Evolutionary conservation across 495 filamentous ascomycete genomes (phyloP).

Genomic region (Amniculicola lignicola): DNA sequence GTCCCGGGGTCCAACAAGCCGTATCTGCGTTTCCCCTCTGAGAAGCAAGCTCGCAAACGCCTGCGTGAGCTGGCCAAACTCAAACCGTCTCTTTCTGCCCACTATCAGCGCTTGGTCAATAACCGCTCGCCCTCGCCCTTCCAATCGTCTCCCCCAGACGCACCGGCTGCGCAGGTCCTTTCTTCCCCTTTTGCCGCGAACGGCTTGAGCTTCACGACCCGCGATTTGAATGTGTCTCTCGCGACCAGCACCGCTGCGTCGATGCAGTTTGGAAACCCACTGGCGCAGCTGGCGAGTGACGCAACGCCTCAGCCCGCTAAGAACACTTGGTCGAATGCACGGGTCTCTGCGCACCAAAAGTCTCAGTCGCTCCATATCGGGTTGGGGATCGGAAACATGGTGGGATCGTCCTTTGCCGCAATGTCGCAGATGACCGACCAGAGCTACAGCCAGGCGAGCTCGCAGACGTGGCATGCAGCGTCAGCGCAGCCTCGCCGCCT

Average conservation of each 20-base stretch:
- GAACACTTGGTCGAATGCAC: constrained; percentile 21
- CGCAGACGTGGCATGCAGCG: constrained; percentile 23
- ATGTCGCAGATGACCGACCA: constrained; percentile 50
- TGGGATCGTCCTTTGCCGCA: constrained; percentile 37
- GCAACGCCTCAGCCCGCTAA: constrained; percentile 16
- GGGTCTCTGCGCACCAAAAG: constrained; percentile 44
- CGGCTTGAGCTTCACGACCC: constrained; percentile 56
- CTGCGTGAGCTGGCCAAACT: constrained; percentile 79
- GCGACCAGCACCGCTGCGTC: constrained; percentile 72
- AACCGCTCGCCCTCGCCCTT: constrained; percentile 73
- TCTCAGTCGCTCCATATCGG: constrained; percentile 43
- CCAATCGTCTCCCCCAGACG: constrained; percentile 47
- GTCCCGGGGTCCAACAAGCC: constrained; percentile 43
- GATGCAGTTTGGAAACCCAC: constrained; percentile 69
- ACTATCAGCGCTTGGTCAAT: constrained; percentile 68
- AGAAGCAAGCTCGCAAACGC: constrained; percentile 72
- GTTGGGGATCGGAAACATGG: constrained; percentile 29
- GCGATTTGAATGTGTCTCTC: constrained; percentile 83
- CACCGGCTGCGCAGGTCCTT: constrained; percentile 28
- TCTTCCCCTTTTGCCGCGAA: constrained; percentile 40
- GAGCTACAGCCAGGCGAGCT: constrained; percentile 42
- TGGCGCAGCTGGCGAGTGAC: constrained; percentile 57
- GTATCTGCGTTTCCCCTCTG: constrained; percentile 68
- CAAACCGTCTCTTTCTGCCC: constrained; percentile 64
- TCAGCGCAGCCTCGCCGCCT: constrained; percentile 9